Conservation (phyloP, 164 flowering plant species). For the Magnolia changhungtana region DNA sequence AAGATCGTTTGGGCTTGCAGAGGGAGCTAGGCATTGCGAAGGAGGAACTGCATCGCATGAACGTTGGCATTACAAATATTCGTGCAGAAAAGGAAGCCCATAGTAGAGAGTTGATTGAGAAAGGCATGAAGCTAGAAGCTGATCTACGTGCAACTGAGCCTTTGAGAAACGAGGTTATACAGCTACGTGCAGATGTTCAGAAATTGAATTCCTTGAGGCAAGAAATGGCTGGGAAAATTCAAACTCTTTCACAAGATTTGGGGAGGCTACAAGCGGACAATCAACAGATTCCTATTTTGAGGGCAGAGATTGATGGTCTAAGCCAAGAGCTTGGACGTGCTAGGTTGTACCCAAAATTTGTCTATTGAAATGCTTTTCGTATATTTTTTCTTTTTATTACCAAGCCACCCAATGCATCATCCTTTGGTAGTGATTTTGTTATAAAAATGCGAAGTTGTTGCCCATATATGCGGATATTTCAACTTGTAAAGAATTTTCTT, state of each 20-base stretch:
- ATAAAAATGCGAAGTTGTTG: background rate
- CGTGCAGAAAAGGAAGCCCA: conserved; percentile 52
- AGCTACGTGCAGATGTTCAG: conserved; percentile 49
- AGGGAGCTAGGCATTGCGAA: conserved; percentile 49
- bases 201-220: conserved; percentile 41
- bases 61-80: conserved; percentile 42
- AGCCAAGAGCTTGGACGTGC: conserved; percentile 51
- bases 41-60: conserved; percentile 53
- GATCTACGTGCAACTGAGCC: conserved; percentile 58
- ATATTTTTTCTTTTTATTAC: background rate
- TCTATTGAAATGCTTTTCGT: background rate
- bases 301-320: conserved; percentile 46
- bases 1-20: conserved; percentile 49
- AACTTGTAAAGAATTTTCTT: conserved; percentile 1
- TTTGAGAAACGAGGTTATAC: conserved; percentile 45
- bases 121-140: conserved; percentile 60
- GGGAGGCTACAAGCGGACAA: conserved; percentile 44
- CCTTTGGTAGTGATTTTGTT: background rate
- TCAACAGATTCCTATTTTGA: conserved; percentile 46
- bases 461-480: background rate
- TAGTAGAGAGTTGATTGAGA: conserved; percentile 53
- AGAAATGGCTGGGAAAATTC: conserved; percentile 52
- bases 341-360: conserved; percentile 38
- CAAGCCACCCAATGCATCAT: background rate
- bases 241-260: conserved; percentile 44